These are phyloP conservation scores for Albizia julibrissin DNA, from an alignment of 306 rosid genomes.

Conservation along the genomic window DNA sequence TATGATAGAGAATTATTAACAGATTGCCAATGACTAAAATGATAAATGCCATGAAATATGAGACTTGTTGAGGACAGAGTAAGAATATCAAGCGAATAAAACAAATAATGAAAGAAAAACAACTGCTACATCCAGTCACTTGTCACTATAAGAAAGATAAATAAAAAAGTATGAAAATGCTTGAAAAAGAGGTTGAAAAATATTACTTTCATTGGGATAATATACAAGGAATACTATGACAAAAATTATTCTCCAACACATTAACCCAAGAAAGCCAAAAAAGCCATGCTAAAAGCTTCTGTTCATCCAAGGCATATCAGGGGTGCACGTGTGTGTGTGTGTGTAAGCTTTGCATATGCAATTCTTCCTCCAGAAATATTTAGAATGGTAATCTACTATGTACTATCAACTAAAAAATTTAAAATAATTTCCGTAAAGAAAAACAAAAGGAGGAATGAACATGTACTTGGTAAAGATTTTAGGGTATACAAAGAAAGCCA, in stretches of 20 bases:
- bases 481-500: neutral
- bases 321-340: neutral
- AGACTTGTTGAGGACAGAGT: neutral
- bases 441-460: neutral
- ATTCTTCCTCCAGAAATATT: neutral
- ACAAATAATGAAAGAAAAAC: conserved; percentile 11
- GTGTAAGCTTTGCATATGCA: neutral
- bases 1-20: conserved; percentile 3
- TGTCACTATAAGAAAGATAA: neutral
- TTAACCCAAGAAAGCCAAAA: conserved; percentile 3
- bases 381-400: neutral
- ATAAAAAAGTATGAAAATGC: neutral
- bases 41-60: neutral
- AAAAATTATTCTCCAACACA: conserved; percentile 3
- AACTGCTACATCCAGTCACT: conserved; percentile 15
- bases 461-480: neutral
- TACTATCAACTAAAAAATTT: neutral
- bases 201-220: conserved; percentile 5
- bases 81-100: neutral
- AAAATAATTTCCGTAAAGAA: no score
- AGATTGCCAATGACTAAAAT: neutral
- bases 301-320: conserved; percentile 15
- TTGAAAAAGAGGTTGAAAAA: conserved; percentile 7
- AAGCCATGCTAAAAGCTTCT: neutral
- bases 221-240: conserved; percentile 3